phyloP scores from a whole-genome alignment of 306 rosid species.

The Senna tora region DNA sequence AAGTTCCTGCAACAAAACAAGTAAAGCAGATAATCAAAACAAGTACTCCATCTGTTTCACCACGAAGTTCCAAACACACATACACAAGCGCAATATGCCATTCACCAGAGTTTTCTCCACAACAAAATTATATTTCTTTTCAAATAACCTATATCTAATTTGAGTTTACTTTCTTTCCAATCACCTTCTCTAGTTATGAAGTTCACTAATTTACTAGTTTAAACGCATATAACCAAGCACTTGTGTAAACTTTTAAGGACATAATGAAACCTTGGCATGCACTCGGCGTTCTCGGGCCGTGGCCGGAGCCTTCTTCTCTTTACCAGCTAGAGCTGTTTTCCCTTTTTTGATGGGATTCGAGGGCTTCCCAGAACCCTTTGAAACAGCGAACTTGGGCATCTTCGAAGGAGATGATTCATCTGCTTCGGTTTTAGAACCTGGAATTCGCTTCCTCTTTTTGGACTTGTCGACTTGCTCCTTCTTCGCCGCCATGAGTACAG shows the following conservation, averaged over 20 bases:
- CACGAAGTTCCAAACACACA: background rate
- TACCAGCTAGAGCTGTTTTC: constrained; percentile 32
- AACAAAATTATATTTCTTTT: background rate
- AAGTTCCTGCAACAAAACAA: constrained; percentile 65
- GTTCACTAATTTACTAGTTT: background rate
- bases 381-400: constrained; percentile 47
- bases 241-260: background rate
- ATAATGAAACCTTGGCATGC: constrained; percentile 63
- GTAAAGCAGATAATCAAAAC: constrained; percentile 3
- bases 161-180: background rate
- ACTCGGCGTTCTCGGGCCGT: constrained; percentile 72
- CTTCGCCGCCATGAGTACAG: constrained; percentile 72
- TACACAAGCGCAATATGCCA: background rate
- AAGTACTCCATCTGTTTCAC: background rate
- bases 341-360: constrained; percentile 37
- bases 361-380: constrained; percentile 47
- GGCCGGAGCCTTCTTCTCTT: constrained; percentile 46
- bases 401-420: constrained; percentile 50
- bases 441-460: constrained; percentile 64
- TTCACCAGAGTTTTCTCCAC: background rate
- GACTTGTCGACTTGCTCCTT: constrained; percentile 37
- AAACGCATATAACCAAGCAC: background rate
- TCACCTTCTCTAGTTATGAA: background rate
- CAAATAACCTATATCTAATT: background rate
- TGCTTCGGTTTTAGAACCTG: constrained; percentile 43